Evolutionary conservation across 495 filamentous ascomycete genomes (phyloP).

Genomic region (Lophiostoma macrostomum): DNA sequence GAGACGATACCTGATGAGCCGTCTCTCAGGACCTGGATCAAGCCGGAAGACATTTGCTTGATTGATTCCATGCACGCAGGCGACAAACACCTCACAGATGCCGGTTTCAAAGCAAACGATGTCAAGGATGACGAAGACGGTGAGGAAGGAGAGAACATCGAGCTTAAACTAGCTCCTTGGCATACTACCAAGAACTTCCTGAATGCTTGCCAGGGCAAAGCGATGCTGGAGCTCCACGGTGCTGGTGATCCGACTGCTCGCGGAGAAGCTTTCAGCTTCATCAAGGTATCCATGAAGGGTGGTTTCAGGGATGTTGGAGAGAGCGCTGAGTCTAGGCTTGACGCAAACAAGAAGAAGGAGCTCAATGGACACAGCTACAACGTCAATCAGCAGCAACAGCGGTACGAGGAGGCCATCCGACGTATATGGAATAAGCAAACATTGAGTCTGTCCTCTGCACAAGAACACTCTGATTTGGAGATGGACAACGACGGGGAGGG

Average conservation of each 20-base stretch:
- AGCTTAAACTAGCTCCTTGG: slow-evolving; percentile 92
- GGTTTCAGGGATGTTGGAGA: slow-evolving; percentile 90
- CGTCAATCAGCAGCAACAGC: slow-evolving; percentile 82
- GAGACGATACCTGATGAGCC: slow-evolving; percentile 74
- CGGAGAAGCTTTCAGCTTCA: slow-evolving; percentile 90
- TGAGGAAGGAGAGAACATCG: slow-evolving; percentile 66
- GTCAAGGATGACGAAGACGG: slow-evolving; percentile 62
- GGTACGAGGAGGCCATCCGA: slow-evolving; percentile 83
- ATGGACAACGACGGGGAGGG: slow-evolving; percentile 66
- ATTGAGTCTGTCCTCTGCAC: slow-evolving; percentile 63
- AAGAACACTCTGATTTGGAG: slow-evolving; percentile 60
- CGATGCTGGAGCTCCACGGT: slow-evolving; percentile 92
- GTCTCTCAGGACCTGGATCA: slow-evolving; percentile 77
- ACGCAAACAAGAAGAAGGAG: slow-evolving; percentile 77
- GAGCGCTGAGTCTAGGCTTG: slow-evolving; percentile 80
- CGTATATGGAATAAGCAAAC: slow-evolving; percentile 89
- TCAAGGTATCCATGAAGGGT: slow-evolving; percentile 97
- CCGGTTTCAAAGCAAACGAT: slow-evolving; percentile 70
- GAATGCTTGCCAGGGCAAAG: slow-evolving; percentile 88
- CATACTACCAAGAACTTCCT: slow-evolving; percentile 92
- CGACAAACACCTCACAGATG: slow-evolving; percentile 74
- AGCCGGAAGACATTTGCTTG: slow-evolving; percentile 90
- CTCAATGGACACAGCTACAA: slow-evolving; percentile 96
- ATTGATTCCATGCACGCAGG: slow-evolving; percentile 97
- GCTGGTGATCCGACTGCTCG: slow-evolving; percentile 94